phyloP scores from a whole-genome alignment of 345 rosid species.

The Isatis tinctoria region DNA sequence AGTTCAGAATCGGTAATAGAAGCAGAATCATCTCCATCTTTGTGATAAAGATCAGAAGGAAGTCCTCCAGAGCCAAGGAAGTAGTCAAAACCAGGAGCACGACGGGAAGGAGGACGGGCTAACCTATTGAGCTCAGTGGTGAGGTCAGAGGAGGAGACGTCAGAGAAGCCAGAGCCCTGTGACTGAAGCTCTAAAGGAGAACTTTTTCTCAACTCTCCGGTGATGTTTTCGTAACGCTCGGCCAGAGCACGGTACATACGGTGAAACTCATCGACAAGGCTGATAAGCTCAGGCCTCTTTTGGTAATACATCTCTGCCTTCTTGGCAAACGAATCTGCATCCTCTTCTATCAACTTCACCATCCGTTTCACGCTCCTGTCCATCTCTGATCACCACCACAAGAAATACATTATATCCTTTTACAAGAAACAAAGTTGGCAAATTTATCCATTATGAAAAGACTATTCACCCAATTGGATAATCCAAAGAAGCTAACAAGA shows the following conservation, averaged over 20 bases:
- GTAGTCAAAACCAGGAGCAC: slow-evolving; percentile 64
- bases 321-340: slow-evolving; percentile 47
- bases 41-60: slow-evolving; percentile 46
- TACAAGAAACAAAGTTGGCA: neutral
- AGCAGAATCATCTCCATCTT: slow-evolving; percentile 68
- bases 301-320: slow-evolving; percentile 52
- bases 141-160: slow-evolving; percentile 37
- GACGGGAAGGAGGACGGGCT: slow-evolving; percentile 46
- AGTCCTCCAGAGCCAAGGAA: slow-evolving; percentile 60
- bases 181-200: slow-evolving; percentile 58
- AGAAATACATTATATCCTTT: neutral
- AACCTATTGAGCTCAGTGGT: slow-evolving; percentile 44
- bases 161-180: slow-evolving; percentile 57
- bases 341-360: slow-evolving; percentile 40
- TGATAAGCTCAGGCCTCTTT: slow-evolving; percentile 43
- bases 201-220: slow-evolving; percentile 61
- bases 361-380: slow-evolving; percentile 37
- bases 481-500: neutral
- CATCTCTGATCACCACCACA: slow-evolving; percentile 36
- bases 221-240: slow-evolving; percentile 42
- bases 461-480: slow-evolving; percentile 14
- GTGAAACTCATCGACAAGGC: slow-evolving; percentile 40
- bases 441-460: neutral
- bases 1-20: slow-evolving; percentile 63
- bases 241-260: slow-evolving; percentile 43